phyloP scores from a whole-genome alignment of 495 filamentous ascomycete species.

The Daldinia childiae region DNA sequence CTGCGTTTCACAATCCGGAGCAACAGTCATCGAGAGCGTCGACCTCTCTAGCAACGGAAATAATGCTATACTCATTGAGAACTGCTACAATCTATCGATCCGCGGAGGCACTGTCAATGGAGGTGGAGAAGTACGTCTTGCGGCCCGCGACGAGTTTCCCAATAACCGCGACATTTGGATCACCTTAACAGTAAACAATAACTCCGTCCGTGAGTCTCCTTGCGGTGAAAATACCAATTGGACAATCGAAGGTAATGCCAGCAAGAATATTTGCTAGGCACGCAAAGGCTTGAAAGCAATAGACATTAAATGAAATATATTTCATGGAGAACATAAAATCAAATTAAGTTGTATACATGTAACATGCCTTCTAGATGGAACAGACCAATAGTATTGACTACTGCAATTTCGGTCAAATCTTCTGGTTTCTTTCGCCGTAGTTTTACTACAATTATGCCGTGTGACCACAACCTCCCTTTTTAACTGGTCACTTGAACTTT shows the following conservation, averaged over 20 bases:
- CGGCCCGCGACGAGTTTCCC: conserved; percentile 55
- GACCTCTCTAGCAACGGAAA: conserved; percentile 57
- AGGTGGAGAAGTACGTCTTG: conserved; percentile 56
- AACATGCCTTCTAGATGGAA: background rate
- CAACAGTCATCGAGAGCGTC: conserved; percentile 48
- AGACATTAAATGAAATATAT: background rate
- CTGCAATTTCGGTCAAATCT: background rate
- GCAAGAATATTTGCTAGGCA: conserved; percentile 48
- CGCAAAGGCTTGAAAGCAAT: background rate
- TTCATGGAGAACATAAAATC: background rate
- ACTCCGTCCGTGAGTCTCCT: conserved; percentile 54
- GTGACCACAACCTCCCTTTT: background rate
- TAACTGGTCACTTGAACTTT: background rate
- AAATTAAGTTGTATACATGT: background rate
- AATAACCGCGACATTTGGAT: conserved; percentile 55
- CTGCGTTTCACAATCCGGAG: conserved; percentile 59
- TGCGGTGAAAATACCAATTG: conserved; percentile 56
- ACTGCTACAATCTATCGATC: conserved; percentile 58
- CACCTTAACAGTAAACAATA: conserved; percentile 52
- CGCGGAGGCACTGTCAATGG: conserved; percentile 54
- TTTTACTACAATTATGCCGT: background rate
- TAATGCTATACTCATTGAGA: conserved; percentile 60
- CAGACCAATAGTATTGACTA: background rate
- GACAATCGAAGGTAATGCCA: conserved; percentile 51
- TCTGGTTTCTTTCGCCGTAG: background rate